A percentile compares a stretch with the other conserved stretches of the same genome.
phyloP scores from a whole-genome alignment of 2,329 filamentous ascomycete species.

The Waltergamsia citrina region DNA sequence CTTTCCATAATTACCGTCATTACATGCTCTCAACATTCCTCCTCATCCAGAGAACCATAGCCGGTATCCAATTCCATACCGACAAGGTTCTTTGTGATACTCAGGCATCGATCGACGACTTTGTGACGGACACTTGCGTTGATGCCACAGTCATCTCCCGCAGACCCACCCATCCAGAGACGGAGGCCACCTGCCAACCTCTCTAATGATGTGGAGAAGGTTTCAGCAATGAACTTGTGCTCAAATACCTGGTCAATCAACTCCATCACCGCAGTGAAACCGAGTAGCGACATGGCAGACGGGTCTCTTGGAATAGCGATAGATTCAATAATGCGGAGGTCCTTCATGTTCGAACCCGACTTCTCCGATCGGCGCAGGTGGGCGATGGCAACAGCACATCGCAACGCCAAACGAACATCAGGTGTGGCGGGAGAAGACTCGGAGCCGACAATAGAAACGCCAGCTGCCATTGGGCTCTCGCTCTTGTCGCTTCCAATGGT shows the following conservation, averaged over 20 bases:
- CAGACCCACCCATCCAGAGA: constrained; percentile 48
- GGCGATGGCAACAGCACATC: constrained; percentile 51
- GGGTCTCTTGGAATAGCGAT: constrained; percentile 32
- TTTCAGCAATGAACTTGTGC: constrained; percentile 36
- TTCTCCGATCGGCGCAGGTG: constrained; percentile 39
- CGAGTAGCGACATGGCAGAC: constrained; percentile 43
- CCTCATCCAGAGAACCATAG: constrained; percentile 48
- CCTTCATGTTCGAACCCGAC: constrained; percentile 23
- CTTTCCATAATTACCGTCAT: too few species aligned
- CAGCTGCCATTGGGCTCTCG: constrained; percentile 12
- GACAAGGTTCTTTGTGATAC: constrained; percentile 44
- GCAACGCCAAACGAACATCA: constrained; percentile 47
- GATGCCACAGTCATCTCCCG: constrained; percentile 42
- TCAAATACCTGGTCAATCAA: constrained; percentile 43
- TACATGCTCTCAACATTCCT: constrained; percentile 23
- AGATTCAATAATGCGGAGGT: constrained; percentile 37
- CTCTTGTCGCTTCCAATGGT: constrained; percentile 28
- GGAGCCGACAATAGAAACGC: constrained; percentile 35
- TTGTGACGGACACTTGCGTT: constrained; percentile 37
- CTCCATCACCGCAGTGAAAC: constrained; percentile 49
- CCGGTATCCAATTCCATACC: constrained; percentile 53
- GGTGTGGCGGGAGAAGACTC: constrained; percentile 29
- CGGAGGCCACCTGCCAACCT: constrained; percentile 46
- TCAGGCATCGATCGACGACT: constrained; percentile 46
- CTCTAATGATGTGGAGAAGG: constrained; percentile 41